Percentiles rank a stretch among this genome's conserved stretches.
Conservation (phyloP, 345 rosid species). For the Cardiospermum halicacabum region DNA sequence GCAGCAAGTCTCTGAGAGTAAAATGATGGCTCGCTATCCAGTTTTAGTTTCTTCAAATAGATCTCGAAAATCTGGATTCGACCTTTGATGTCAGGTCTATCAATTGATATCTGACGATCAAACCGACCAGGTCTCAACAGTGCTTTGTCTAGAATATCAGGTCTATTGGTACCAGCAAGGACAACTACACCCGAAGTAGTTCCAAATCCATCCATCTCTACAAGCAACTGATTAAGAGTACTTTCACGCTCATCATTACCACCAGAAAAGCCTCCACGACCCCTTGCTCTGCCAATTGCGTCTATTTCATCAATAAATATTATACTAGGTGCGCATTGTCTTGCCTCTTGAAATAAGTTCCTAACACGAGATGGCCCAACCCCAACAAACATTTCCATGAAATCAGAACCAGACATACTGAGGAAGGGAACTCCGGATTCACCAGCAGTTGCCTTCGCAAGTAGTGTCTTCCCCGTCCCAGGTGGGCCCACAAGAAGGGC, state of each 20-base stretch:
- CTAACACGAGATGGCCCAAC: slow-evolving; percentile 56
- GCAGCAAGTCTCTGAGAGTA: slow-evolving; percentile 54
- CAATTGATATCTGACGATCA: slow-evolving; percentile 47
- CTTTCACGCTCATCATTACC: slow-evolving; percentile 50
- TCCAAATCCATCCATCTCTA: slow-evolving; percentile 65
- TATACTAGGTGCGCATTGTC: slow-evolving; percentile 46
- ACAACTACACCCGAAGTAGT: slow-evolving; percentile 52
- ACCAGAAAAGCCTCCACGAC: slow-evolving; percentile 49
- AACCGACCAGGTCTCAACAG: slow-evolving; percentile 50
- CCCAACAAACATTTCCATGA: slow-evolving; percentile 55
- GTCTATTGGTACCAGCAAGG: slow-evolving; percentile 50
- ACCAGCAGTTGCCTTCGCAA: slow-evolving; percentile 56
- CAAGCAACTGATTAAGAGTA: slow-evolving; percentile 53
- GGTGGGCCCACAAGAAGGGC: slow-evolving; percentile 53
- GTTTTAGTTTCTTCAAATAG: slow-evolving; percentile 47
- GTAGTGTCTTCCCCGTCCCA: slow-evolving; percentile 57
- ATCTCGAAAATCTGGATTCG: slow-evolving; percentile 45
- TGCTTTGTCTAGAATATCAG: slow-evolving; percentile 49
- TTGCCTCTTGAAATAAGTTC: slow-evolving; percentile 52
- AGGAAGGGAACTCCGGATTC: slow-evolving; percentile 52
- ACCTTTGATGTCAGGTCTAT: slow-evolving; percentile 50
- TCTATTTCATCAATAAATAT: slow-evolving; percentile 50
- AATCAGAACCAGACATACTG: slow-evolving; percentile 49
- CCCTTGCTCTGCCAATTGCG: slow-evolving; percentile 53
- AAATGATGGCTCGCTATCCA: slow-evolving; percentile 37